Evolutionary conservation across 2,329 filamentous ascomycete genomes (phyloP).

Genomic region (Chaetomiaceae sp.): DNA sequence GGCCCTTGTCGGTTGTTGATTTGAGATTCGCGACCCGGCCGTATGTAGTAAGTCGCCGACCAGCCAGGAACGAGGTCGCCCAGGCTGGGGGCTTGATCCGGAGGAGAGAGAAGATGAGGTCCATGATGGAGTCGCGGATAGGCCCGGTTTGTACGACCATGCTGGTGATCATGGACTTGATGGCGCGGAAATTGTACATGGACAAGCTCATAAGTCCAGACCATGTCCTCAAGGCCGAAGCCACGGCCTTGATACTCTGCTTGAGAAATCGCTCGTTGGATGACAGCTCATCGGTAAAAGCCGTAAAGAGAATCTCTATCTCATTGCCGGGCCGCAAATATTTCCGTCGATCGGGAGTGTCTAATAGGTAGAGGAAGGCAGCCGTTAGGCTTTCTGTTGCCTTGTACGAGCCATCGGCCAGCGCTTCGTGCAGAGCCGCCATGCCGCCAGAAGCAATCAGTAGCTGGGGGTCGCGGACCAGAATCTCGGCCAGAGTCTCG

Average conservation of each 20-base stretch:
- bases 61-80: constrained; percentile 93
- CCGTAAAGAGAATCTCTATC: constrained; percentile 81
- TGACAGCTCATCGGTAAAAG: constrained; percentile 78
- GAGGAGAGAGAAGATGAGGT: constrained; percentile 74
- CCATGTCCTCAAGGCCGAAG: constrained; percentile 89
- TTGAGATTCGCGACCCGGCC: constrained; percentile 87
- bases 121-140: constrained; percentile 73
- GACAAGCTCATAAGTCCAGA: constrained; percentile 83
- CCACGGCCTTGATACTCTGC: constrained; percentile 87
- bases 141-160: constrained; percentile 53
- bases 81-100: constrained; percentile 91
- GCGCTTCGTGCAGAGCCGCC: constrained; percentile 80
- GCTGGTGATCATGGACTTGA: constrained; percentile 71
- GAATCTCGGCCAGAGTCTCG: constrained; percentile 86
- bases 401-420: constrained; percentile 87
- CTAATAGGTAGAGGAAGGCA: constrained; percentile 85
- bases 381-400: constrained; percentile 84
- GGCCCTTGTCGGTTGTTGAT: constrained; percentile 48
- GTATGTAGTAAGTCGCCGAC: constrained; percentile 88
- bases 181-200: constrained; percentile 80
- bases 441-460: constrained; percentile 81
- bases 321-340: constrained; percentile 86
- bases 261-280: constrained; percentile 63
- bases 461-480: constrained; percentile 78
- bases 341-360: constrained; percentile 73